Evolutionary conservation across 805 yeast species (phyloP).

Genomic region (Vanderwaltozyma polyspora): DNA sequence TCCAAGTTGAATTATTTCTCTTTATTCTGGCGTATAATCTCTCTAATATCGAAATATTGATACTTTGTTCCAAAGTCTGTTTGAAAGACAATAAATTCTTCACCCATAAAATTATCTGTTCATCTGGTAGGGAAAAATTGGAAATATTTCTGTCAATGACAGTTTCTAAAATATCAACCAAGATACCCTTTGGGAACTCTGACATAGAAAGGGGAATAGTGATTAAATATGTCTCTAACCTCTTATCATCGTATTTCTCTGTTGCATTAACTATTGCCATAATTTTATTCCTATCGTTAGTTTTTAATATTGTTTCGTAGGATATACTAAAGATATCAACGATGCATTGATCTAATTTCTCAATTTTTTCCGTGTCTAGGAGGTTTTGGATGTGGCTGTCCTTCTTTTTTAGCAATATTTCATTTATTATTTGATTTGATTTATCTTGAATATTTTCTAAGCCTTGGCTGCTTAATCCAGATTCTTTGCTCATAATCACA

Average conservation of each 20-base stretch:
- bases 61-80: not conserved
- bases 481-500: not conserved
- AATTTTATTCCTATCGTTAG: constrained; percentile 15
- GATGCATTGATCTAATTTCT: constrained; percentile 12
- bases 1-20: no score
- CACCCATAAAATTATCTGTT: not conserved
- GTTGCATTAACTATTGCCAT: constrained; percentile 14
- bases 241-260: constrained; percentile 4
- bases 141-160: constrained; percentile 19
- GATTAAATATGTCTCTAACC: constrained; percentile 11
- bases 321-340: constrained; percentile 15
- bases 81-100: not conserved
- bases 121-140: constrained; percentile 5
- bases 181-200: constrained; percentile 11
- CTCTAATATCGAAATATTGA: not conserved
- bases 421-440: constrained; percentile 2
- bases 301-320: constrained; percentile 17
- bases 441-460: constrained; percentile 9
- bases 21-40: not conserved
- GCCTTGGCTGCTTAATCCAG: not conserved
- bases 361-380: constrained; percentile 3
- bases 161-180: constrained; percentile 9
- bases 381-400: constrained; percentile 4
- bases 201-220: not conserved
- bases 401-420: constrained; percentile 1